phyloP scores from a whole-genome alignment of 2,329 filamentous ascomycete genomes.

The Rhynchosporium agropyri region DNA sequence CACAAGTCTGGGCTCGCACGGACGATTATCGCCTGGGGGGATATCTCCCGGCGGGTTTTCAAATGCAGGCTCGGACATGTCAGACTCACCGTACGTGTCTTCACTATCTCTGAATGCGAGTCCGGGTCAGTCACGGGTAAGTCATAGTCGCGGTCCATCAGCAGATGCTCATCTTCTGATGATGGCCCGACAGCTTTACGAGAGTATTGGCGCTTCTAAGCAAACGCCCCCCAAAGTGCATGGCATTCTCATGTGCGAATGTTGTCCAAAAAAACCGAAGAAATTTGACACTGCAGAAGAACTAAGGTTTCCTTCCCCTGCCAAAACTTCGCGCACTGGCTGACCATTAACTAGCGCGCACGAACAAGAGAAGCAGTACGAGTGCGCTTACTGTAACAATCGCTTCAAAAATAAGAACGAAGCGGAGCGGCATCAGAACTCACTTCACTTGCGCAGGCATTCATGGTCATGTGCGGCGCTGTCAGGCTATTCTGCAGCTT shows the following conservation, averaged over 20 bases:
- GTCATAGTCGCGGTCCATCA: conserved; percentile 43
- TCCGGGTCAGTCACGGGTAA: conserved; percentile 42
- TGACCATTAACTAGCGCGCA: conserved; percentile 64
- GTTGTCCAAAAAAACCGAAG: conserved; percentile 95
- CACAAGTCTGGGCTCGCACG: conserved; percentile 64
- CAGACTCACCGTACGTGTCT: conserved; percentile 57
- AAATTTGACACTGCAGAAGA: conserved; percentile 88
- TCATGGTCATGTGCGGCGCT: conserved; percentile 97
- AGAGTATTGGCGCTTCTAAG: conserved; percentile 43
- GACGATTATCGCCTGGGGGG: conserved; percentile 61
- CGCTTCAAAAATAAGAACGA: conserved; percentile 99
- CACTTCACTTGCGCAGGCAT: conserved; percentile 85
- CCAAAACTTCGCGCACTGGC: conserved; percentile 1
- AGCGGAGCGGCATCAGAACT: conserved; percentile 94
- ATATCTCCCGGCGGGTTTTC: conserved; percentile 49
- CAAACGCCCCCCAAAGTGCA: conserved; percentile 55
- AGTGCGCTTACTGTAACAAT: conserved; percentile 88
- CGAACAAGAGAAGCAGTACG: conserved; percentile 95
- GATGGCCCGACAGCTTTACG: conserved; percentile 51
- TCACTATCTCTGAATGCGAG: conserved; percentile 47
- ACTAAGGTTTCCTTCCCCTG: conserved; percentile 66
- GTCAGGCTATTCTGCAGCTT: conserved; percentile 75
- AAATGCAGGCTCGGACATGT: conserved; percentile 38
- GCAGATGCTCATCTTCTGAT: conserved; percentile 45
- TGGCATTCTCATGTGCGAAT: conserved; percentile 78